phyloP scores from a whole-genome alignment of 1,284 basidiomycete species.

The Apiotrichum montevideense region DNA sequence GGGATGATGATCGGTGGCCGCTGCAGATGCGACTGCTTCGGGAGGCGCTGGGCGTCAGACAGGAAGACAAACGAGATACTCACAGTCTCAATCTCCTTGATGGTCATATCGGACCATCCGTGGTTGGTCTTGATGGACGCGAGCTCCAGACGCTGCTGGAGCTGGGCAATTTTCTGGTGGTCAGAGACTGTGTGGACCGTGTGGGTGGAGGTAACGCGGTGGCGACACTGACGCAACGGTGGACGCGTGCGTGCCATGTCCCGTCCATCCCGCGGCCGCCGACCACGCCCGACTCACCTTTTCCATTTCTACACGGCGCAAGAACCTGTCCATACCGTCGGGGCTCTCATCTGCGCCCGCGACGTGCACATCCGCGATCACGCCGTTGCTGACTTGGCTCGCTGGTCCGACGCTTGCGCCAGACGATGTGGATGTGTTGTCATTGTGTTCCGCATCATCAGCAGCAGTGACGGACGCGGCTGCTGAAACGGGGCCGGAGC shows the following conservation, averaged over 20 bases:
- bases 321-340: conserved; percentile 36
- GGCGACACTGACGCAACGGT: no score
- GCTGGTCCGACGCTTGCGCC: conserved; percentile 6
- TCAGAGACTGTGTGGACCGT: no score
- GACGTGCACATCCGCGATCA: conserved; percentile 3
- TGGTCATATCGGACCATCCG: conserved; percentile 42
- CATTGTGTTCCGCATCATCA: conserved; percentile 4
- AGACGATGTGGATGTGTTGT: conserved; percentile 4
- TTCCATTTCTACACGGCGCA: conserved; percentile 41
- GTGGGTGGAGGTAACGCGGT: no score
- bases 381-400: conserved; percentile 3
- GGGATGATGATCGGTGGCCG: conserved; percentile 14
- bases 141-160: conserved; percentile 43
- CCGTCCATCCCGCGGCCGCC: no score
- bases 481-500: not conserved
- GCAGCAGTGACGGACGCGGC: not conserved
- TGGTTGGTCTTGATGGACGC: conserved; percentile 42
- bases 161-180: conserved; percentile 35
- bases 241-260: no score
- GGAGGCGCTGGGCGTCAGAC: conserved; percentile 11
- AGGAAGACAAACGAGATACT: not conserved
- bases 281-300: conserved; percentile 28
- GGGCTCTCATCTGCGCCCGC: conserved; percentile 14
- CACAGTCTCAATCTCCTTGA: conserved; percentile 42
- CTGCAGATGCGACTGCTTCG: conserved; percentile 9